These are phyloP conservation scores for Cryoendolithus antarcticus DNA, from an alignment of 2,329 filamentous ascomycete species.

Conservation along the genomic window DNA sequence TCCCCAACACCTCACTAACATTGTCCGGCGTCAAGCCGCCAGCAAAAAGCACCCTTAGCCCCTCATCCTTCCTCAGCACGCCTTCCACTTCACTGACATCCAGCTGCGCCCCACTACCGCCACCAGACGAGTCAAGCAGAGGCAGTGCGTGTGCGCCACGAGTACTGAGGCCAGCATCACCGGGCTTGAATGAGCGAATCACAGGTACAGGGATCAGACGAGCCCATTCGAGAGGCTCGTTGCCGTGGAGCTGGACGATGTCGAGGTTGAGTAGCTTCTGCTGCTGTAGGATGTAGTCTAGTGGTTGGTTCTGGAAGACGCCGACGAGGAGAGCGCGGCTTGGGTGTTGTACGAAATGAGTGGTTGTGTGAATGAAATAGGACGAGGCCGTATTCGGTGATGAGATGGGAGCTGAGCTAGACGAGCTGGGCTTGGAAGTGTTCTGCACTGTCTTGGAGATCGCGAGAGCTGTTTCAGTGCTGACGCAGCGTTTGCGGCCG, in stretches of 20 bases:
- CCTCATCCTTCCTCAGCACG: conserved; percentile 53
- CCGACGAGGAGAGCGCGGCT: conserved; percentile 70
- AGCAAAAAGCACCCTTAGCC: conserved; percentile 67
- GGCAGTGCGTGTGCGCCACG: conserved; percentile 75
- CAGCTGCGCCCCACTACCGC: conserved; percentile 66
- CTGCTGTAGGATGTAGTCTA: conserved; percentile 68
- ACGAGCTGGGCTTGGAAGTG: conserved; percentile 25
- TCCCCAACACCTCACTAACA: conserved; percentile 52
- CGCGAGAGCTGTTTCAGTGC: conserved; percentile 61
- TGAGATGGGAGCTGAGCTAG: conserved; percentile 1
- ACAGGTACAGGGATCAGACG: conserved; percentile 82
- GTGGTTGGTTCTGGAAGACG: conserved; percentile 83
- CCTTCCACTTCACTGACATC: conserved; percentile 58
- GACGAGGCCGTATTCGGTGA: conserved; percentile 37
- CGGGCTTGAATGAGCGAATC: conserved; percentile 70
- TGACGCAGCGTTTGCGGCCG: conserved; percentile 66
- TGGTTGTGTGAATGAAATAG: conserved; percentile 54
- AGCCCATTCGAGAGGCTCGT: conserved; percentile 88
- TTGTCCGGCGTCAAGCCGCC: conserved; percentile 76
- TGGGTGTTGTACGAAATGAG: conserved; percentile 35
- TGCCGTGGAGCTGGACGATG: conserved; percentile 82
- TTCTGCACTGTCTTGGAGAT: conserved; percentile 70
- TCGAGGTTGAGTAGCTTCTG: conserved; percentile 68
- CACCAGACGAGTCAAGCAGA: conserved; percentile 75
- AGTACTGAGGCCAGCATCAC: conserved; percentile 55